Evolutionary conservation across 2,329 filamentous ascomycete species (phyloP).

Genomic region (Clathrospora elynae): DNA sequence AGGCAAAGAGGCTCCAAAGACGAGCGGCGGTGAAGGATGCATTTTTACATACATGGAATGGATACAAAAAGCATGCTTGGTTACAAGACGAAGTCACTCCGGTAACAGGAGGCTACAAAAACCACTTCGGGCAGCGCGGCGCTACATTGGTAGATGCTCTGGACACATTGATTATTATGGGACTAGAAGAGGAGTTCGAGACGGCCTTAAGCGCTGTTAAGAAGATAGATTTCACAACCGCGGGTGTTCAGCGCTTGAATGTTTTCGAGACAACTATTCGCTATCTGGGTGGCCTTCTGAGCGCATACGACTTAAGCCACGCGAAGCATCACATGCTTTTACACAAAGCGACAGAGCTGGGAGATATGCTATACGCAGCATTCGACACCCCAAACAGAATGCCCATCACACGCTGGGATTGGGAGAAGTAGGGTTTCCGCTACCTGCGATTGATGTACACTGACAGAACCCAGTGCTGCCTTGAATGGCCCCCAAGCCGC

Average conservation of each 20-base stretch:
- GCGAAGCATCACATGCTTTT: constrained; percentile 46
- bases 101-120: constrained; percentile 54
- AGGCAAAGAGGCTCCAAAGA: constrained; percentile 38
- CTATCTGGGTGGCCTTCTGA: constrained; percentile 47
- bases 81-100: constrained; percentile 59
- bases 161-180: constrained; percentile 69
- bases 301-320: constrained; percentile 46
- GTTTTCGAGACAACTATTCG: constrained; percentile 51
- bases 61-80: constrained; percentile 61
- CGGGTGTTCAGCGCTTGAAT: constrained; percentile 42
- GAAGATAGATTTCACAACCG: constrained; percentile 60
- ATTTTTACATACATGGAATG: constrained; percentile 52
- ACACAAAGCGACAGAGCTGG: constrained; percentile 49
- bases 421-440: constrained; percentile 38
- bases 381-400: constrained; percentile 53
- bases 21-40: constrained; percentile 44
- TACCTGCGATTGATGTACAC: constrained; percentile 8
- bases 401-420: constrained; percentile 49
- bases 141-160: constrained; percentile 65
- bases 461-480: constrained; percentile 34
- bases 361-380: constrained; percentile 52
- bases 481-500: constrained; percentile 39
- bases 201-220: constrained; percentile 58
- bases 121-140: constrained; percentile 61
- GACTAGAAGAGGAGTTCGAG: constrained; percentile 61